Percentiles rank a stretch among this genome's conserved stretches.
Evolutionary conservation across 2,329 filamentous ascomycete genomes (phyloP).

Genomic region (Didymosphaeria variabile): DNA sequence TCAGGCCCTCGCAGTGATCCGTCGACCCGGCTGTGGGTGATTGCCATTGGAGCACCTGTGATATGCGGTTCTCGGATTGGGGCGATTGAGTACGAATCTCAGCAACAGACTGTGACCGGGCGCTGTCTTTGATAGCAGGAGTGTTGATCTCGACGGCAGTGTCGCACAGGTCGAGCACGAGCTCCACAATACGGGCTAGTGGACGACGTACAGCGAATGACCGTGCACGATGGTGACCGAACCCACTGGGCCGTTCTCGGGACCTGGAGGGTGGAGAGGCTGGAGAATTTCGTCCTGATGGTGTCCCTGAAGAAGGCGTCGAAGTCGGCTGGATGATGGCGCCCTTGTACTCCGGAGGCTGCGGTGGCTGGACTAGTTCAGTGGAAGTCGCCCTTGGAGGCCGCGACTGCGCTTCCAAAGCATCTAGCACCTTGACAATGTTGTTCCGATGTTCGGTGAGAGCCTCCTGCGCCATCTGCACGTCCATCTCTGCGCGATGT

Average conservation of each 20-base stretch:
- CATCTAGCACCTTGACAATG: constrained; percentile 94
- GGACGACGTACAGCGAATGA: constrained; percentile 93
- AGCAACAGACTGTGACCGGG: constrained; percentile 69
- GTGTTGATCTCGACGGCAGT: constrained; percentile 95
- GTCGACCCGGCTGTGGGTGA: constrained; percentile 90
- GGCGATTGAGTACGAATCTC: constrained; percentile 94
- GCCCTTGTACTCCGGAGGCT: constrained; percentile 85
- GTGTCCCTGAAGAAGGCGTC: constrained; percentile 71
- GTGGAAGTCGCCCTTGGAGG: constrained; percentile 62
- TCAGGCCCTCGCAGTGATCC: constrained; percentile 91
- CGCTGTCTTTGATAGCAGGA: constrained; percentile 84
- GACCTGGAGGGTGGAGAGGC: constrained; percentile 72
- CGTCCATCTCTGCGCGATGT: constrained; percentile 96
- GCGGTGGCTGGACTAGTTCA: constrained; percentile 58
- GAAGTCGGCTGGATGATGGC: constrained; percentile 80
- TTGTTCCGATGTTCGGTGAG: constrained; percentile 91
- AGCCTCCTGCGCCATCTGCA: constrained; percentile 93
- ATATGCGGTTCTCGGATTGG: constrained; percentile 92
- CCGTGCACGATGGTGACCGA: constrained; percentile 81
- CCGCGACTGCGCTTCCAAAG: constrained; percentile 80
- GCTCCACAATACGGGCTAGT: constrained; percentile 90
- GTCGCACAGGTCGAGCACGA: constrained; percentile 93
- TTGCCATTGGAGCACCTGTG: constrained; percentile 95
- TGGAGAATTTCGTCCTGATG: constrained; percentile 75
- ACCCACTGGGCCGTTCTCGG: constrained; percentile 72